Conservation (phyloP, 1,284 basidiomycete species). For the Vanrija sp. region DNA sequence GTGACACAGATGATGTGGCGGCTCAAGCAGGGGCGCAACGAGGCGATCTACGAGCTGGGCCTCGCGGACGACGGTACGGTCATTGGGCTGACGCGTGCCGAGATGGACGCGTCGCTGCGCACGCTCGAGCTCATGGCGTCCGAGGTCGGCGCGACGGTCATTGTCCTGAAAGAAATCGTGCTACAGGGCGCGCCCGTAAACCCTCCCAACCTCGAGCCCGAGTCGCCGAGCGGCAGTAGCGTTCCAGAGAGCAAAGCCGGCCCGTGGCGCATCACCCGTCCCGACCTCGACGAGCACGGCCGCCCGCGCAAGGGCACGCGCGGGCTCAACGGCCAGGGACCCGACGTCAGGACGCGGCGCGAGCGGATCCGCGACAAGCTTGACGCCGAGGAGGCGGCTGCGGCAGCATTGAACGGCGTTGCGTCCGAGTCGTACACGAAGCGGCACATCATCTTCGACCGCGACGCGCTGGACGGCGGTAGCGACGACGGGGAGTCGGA, state of each 20-base stretch:
- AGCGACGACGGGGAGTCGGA: neutral
- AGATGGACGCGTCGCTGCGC: slow-evolving; percentile 73
- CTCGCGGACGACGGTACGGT: slow-evolving; percentile 78
- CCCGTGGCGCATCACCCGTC: slow-evolving; percentile 20
- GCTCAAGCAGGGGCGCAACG: slow-evolving; percentile 81
- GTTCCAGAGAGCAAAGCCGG: neutral
- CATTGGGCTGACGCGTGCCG: slow-evolving; percentile 67
- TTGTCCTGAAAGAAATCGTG: slow-evolving; percentile 75
- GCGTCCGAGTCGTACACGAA: neutral
- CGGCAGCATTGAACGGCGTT: neutral
- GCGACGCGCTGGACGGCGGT: neutral
- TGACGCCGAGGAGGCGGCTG: neutral
- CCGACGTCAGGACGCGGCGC: slow-evolving; percentile 4
- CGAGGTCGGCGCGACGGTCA: slow-evolving; percentile 82
- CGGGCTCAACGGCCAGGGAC: slow-evolving; percentile 4
- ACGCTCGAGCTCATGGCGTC: slow-evolving; percentile 88
- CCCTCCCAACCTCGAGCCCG: neutral
- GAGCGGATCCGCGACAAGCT: slow-evolving; percentile 5
- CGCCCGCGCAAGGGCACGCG: slow-evolving; percentile 25
- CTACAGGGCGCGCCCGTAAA: slow-evolving; percentile 16
- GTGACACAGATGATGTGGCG: slow-evolving; percentile 95
- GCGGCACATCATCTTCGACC: neutral
- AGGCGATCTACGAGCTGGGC: slow-evolving; percentile 89
- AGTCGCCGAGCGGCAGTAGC: neutral
- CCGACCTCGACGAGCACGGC: slow-evolving; percentile 30